Conservation (phyloP, 2,329 filamentous ascomycete genomes). For the Amesomyces nigricolor region DNA sequence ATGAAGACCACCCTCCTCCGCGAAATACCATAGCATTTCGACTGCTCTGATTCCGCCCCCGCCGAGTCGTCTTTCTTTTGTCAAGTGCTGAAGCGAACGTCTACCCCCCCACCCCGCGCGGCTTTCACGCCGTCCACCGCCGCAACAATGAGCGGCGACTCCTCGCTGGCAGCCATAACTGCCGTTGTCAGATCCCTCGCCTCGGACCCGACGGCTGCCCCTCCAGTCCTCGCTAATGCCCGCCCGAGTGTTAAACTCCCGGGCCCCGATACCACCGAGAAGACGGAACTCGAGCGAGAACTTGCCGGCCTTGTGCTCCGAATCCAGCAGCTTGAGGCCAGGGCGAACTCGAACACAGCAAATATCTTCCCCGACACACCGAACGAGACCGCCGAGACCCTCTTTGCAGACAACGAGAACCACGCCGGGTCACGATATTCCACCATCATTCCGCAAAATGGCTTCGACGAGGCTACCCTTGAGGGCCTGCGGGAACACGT, state of each 20-base stretch:
- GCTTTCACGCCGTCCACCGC: conserved; percentile 16
- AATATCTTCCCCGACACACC: conserved; percentile 71
- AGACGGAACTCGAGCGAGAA: conserved; percentile 75
- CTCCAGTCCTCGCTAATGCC: conserved; percentile 16
- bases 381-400: conserved; percentile 64
- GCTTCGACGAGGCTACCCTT: conserved; percentile 38
- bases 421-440: conserved; percentile 27
- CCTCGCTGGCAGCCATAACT: conserved; percentile 28
- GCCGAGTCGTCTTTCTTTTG: neutral
- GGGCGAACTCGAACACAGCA: conserved; percentile 54
- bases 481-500: conserved; percentile 84
- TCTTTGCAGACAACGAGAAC: conserved; percentile 54
- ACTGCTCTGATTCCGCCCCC: neutral
- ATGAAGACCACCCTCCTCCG: neutral
- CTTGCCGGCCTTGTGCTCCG: conserved; percentile 71
- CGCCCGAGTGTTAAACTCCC: conserved; percentile 59
- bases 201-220: conserved; percentile 24
- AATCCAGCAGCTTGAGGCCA: conserved; percentile 76
- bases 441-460: conserved; percentile 26
- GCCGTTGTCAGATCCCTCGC: conserved; percentile 31
- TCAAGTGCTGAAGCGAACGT: conserved; percentile 4
- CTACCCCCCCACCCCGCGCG: conserved; percentile 10
- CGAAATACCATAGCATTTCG: conserved; percentile 1
- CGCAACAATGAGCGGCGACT: conserved; percentile 30
- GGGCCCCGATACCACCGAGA: conserved; percentile 68